Base-by-base conservation (phyloP, 2,329 filamentous ascomycete genomes). In the Fusarium tupiense region DNA sequence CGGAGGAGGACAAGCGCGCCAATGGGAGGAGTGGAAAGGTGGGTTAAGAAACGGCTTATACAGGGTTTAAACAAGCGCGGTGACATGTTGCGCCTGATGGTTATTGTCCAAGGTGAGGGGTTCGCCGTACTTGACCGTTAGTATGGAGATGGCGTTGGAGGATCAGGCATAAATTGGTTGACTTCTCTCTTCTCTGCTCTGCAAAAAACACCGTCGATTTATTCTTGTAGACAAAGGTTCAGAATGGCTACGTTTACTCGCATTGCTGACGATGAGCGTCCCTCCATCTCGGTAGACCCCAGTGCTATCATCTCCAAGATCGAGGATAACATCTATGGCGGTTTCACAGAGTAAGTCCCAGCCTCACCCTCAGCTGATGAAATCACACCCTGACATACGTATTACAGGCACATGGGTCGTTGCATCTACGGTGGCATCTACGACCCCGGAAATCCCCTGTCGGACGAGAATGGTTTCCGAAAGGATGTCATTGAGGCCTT, bases 401-500 rank as follows among this genome's bases (percentile, higher is more conserved):
- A 5, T 24, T 33, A 17, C 59, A 94, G 92, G 77, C 94, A 96
- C 83, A 96, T 96, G 93, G 94, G 94, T 77, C 90, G 94, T 71
- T 96, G 94, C 85, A 95, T 96, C 79, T 96, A 96, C 81, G 93
- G 93, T 72, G 94, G 94, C 73, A 92, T 96, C 80, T 96, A 95
- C 83, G 93, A 96, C 76, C 93, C 93, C 3, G 88, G 87, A 40
- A 95, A 91, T 81, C 84, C 90, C 7, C 87, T 95, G n/a, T 91
- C 92, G 5, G 93, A 95, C 76, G 86, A 90, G 61, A 86, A 93
- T 73, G 93, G 93, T 47, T 96, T 94, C 84, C 91, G 94, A 44
- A 93, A 88, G 74, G 94, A 96, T 82, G 94, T 96, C 47, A 88
- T 96, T 31, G 87, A 89, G 47, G 91, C 92, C 11, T 86, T 96